Evolutionary conservation across 768 basidiomycete genomes (phyloP).

Genomic region (Tricholomella constricta): DNA sequence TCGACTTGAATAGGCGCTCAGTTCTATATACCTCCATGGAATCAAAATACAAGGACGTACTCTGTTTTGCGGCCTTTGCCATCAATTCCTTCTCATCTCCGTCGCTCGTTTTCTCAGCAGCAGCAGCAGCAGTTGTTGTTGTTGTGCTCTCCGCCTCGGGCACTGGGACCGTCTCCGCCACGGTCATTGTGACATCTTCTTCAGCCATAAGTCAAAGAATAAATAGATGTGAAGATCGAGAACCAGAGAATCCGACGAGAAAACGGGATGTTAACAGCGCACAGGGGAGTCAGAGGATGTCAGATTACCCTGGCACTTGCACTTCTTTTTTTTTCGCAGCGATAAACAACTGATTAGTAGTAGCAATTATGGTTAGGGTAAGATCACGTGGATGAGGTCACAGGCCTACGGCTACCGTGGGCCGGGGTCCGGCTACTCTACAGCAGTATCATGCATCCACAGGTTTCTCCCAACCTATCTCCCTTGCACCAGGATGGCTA

Average conservation of each 20-base stretch:
- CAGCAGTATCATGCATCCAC: not conserved
- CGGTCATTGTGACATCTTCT: slow-evolving; percentile 23
- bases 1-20: slow-evolving; percentile 58
- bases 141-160: slow-evolving; percentile 15
- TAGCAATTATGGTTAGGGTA: slow-evolving; percentile 10
- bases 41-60: slow-evolving; percentile 32
- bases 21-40: not conserved
- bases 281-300: not conserved
- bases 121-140: too few species aligned
- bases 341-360: not conserved
- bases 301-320: not conserved
- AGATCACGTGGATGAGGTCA: too few species aligned
- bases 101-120: slow-evolving; percentile 23
- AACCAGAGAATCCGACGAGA: not conserved
- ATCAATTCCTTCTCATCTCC: slow-evolving; percentile 44
- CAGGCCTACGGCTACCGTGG: too few species aligned
- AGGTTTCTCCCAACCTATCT: not conserved
- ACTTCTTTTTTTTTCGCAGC: too few species aligned
- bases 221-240: slow-evolving; percentile 18
- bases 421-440: not conserved
- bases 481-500: slow-evolving; percentile 6
- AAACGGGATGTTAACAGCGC: not conserved
- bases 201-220: slow-evolving; percentile 29
- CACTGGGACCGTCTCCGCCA: slow-evolving; percentile 16
- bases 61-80: slow-evolving; percentile 54